Conservation (phyloP, 768 basidiomycete genomes). For the Pulveroboletus sp. region DNA sequence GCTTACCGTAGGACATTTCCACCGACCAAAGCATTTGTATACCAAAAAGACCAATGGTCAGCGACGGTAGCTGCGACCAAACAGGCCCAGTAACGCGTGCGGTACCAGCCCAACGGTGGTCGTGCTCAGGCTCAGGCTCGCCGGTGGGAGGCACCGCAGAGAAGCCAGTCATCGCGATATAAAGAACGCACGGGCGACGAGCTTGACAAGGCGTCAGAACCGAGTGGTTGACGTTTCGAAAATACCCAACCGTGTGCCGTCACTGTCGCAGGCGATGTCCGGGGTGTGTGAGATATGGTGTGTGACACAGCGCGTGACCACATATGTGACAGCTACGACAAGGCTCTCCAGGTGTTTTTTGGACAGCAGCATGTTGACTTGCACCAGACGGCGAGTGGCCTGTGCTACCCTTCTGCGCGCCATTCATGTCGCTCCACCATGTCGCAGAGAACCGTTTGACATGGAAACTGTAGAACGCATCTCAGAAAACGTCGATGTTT, state of each 20-base stretch:
- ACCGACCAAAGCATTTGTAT: conserved; percentile 91
- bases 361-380: conserved; percentile 3
- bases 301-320: neutral
- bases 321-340: neutral
- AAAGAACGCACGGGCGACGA: too few relatives aligned
- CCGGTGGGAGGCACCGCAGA: conserved; percentile 42
- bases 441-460: conserved; percentile 40
- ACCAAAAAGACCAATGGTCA: conserved; percentile 79
- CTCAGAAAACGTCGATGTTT: conserved; percentile 93
- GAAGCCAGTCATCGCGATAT: conserved; percentile 45
- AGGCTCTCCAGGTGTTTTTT: neutral
- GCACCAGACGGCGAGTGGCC: neutral
- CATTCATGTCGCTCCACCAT: conserved; percentile 13
- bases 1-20: conserved; percentile 82
- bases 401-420: conserved; percentile 7
- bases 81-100: conserved; percentile 61
- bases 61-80: conserved; percentile 60
- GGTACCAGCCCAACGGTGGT: conserved; percentile 44
- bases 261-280: neutral
- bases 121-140: conserved; percentile 35
- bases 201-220: neutral
- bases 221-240: too few relatives aligned
- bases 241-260: neutral
- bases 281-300: too few relatives aligned
- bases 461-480: conserved; percentile 67